A percentile compares a stretch with the other conserved stretches of the same genome.
Conservation (phyloP, 768 basidiomycete genomes). For the Daedalea quercina region DNA sequence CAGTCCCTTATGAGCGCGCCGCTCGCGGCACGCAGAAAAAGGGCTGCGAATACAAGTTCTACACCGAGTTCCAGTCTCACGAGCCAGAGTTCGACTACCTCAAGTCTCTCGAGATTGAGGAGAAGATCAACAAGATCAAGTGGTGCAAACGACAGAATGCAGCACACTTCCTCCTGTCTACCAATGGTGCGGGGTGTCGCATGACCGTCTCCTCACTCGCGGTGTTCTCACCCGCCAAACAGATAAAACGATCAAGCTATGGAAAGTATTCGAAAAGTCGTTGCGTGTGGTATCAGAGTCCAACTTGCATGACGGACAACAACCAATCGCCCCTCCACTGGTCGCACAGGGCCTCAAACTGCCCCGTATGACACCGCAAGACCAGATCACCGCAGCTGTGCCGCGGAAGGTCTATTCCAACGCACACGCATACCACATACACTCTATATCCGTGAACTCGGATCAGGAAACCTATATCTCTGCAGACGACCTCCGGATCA, state of each 20-base stretch:
- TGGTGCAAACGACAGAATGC: constrained; percentile 99
- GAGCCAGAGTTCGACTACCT: constrained; percentile 99
- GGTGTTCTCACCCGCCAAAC: constrained; percentile 1
- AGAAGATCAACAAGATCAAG: constrained; percentile 99
- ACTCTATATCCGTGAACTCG: constrained; percentile 98
- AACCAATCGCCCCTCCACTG: constrained; percentile 57
- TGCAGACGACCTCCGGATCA: constrained; percentile 96
- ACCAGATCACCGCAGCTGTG: constrained; percentile 97
- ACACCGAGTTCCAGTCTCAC: constrained; percentile 99
- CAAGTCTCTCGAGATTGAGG: constrained; percentile 99
- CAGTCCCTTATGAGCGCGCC: not conserved
- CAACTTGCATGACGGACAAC: constrained; percentile 82
- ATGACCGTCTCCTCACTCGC: not conserved
- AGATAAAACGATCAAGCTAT: constrained; percentile 99
- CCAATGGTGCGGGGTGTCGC: constrained; percentile 69
- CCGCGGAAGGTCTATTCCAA: constrained; percentile 99
- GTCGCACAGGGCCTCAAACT: constrained; percentile 62
- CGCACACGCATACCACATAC: constrained; percentile 99
- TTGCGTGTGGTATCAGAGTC: constrained; percentile 95
- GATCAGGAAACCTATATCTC: constrained; percentile 99
- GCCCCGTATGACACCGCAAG: constrained; percentile 89
- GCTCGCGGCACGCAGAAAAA: constrained; percentile 65
- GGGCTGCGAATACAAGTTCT: constrained; percentile 99
- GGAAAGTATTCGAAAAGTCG: constrained; percentile 99
- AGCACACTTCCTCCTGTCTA: constrained; percentile 94